Conservation (phyloP, 805 yeast genomes). For the Candida morakotiae region DNA sequence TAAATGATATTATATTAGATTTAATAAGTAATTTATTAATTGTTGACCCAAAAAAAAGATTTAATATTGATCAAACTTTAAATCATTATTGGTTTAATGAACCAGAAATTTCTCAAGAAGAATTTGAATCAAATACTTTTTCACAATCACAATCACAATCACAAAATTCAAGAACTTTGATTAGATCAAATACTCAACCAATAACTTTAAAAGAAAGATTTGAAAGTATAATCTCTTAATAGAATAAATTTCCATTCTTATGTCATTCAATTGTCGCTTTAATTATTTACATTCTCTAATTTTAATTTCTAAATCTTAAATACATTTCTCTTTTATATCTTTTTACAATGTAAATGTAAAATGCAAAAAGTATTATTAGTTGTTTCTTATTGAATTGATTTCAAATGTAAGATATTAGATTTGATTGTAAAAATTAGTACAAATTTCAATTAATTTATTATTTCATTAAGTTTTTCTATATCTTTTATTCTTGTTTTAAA, state of each 20-base stretch:
- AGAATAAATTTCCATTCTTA: too few species aligned
- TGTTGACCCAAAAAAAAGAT: slow-evolving; percentile 45
- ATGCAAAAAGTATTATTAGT: too few species aligned
- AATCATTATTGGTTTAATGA: slow-evolving; percentile 44
- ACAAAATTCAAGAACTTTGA: slow-evolving; percentile 13
- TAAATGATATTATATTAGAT: slow-evolving; percentile 62
- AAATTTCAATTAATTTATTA: too few species aligned
- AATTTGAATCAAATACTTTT: slow-evolving; percentile 1
- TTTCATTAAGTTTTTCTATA: background rate
- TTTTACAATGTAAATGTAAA: too few species aligned
- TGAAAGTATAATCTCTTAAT: slow-evolving; percentile 11
- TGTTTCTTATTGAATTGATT: too few species aligned
- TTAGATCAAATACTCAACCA: slow-evolving; percentile 25
- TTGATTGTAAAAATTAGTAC: too few species aligned
- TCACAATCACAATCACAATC: background rate
- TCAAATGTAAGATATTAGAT: too few species aligned
- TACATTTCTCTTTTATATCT: too few species aligned
- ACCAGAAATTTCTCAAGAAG: slow-evolving; percentile 4
- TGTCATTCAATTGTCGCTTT: too few species aligned
- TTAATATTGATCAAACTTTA: slow-evolving; percentile 34
- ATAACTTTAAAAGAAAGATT: slow-evolving; percentile 22
- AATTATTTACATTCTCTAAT: too few species aligned
- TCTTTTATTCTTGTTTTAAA: slow-evolving; percentile 13
- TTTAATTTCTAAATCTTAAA: too few species aligned
- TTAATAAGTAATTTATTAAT: slow-evolving; percentile 59